Evolutionary conservation across 257 asterid genomes (phyloP), one percentile per base, ranked within the genome.

Genomic region (Solanum peruvianum): DNA sequence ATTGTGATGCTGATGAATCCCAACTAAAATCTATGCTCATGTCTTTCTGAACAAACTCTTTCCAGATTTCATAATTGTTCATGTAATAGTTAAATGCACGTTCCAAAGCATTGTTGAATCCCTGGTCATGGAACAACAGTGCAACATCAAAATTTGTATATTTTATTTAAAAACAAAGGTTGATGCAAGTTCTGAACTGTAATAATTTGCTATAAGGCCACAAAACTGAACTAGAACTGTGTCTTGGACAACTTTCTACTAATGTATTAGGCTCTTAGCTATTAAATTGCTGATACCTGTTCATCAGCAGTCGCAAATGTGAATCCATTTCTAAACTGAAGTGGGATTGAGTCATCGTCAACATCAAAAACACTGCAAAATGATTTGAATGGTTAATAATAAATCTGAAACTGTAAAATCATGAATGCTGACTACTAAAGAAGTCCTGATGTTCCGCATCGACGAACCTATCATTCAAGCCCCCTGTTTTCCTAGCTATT

Each of bases 1-100:
- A 97, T 75, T 92, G 49, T 27, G 94, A 85, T 82, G 99, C 94
- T 75, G 99, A 97, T 29, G 97, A 60, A 75, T 94, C 95, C 99
- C 99, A 97, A 89, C 99, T 97, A 78, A 95, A 95, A 90, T 97
- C 99, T 58, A 94, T 93, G 84, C 66, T 92, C 99, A 97, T 97
- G 85, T 75, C 99, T 91, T 94, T 97, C 87, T 88, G 93, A 85
- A 95, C 94, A 58, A 95, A 94, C 89, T 91, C 86, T 86, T 92
- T 91, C 99, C 99, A 97, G 64, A 89, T 88, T 58, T 93, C 96
- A 82, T 33, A 78, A 70, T 95, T 88, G 76, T 88, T 92, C 77
- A 84, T 91, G 73, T 91, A 97, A 87, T 90, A 94, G 85, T 88
- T 14, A 91, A 97, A 77, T 35, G 99, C 98, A 67, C 99, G 98